Conservation (phyloP, 2,329 filamentous ascomycete genomes). For the Ampelomyces quisqualis region DNA sequence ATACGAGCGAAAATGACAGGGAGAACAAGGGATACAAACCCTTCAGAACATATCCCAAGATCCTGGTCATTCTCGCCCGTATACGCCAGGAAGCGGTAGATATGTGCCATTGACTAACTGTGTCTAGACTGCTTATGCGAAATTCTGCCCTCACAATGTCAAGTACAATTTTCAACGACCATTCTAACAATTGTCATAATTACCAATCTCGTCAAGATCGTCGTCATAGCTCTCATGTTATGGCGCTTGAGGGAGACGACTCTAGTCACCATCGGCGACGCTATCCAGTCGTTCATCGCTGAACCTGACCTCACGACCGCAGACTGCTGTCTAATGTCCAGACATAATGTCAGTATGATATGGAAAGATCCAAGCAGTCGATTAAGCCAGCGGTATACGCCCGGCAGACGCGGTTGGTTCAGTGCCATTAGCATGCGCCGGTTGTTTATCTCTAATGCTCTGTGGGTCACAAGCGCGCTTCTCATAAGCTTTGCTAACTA, state of each 20-base stretch:
- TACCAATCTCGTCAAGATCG: constrained; percentile 24
- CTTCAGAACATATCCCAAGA: background rate
- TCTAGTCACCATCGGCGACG: constrained; percentile 32
- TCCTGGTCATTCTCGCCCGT: background rate
- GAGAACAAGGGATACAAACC: too few relatives aligned
- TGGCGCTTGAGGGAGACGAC: constrained; percentile 17
- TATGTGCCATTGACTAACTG: background rate
- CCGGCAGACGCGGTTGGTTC: too few relatives aligned
- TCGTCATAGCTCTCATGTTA: constrained; percentile 21
- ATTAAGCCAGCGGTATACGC: too few relatives aligned
- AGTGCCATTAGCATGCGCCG: too few relatives aligned
- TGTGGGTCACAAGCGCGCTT: too few relatives aligned
- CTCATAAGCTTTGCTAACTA: too few relatives aligned
- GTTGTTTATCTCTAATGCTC: too few relatives aligned
- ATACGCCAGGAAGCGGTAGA: background rate
- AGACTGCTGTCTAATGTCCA: constrained; percentile 7
- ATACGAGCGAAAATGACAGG: too few relatives aligned
- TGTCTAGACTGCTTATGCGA: constrained; percentile 16
- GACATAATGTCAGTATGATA: background rate
- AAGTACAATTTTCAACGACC: constrained; percentile 5
- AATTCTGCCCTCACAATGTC: constrained; percentile 6
- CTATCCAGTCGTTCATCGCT: constrained; percentile 26
- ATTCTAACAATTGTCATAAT: constrained; percentile 29
- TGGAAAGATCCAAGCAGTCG: too few relatives aligned
- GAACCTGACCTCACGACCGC: constrained; percentile 20